Conservation (phyloP, 192 early-diverging fungal genomes). For the Podila clonocystis region DNA sequence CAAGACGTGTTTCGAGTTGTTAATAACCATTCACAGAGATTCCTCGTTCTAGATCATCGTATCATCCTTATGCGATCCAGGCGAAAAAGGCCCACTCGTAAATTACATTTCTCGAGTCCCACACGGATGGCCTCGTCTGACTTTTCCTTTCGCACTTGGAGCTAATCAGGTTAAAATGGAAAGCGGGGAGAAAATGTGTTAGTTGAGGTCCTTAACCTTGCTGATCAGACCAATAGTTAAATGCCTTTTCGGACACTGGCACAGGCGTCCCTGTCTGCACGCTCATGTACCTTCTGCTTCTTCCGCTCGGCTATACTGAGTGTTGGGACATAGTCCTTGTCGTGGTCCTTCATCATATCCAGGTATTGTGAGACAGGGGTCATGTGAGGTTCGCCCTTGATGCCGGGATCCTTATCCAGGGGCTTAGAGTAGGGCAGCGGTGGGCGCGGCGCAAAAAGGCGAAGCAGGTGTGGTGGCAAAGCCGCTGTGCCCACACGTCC, state of each 20-base stretch:
- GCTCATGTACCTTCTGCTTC: slow-evolving; percentile 66
- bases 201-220: no score
- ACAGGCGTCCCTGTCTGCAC: not conserved
- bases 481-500: slow-evolving; percentile 46
- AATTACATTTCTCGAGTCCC: slow-evolving; percentile 62
- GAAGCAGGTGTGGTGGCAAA: slow-evolving; percentile 75
- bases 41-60: not conserved
- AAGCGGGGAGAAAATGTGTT: not conserved
- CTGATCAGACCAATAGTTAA: no score
- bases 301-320: slow-evolving; percentile 74
- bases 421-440: slow-evolving; percentile 73
- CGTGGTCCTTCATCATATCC: slow-evolving; percentile 61
- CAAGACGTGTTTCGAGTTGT: not conserved
- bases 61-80: not conserved
- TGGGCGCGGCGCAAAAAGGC: slow-evolving; percentile 86
- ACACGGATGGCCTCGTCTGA: slow-evolving; percentile 66
- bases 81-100: not conserved
- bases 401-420: slow-evolving; percentile 70
- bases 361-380: slow-evolving; percentile 70
- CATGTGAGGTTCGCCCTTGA: slow-evolving; percentile 62
- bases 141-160: slow-evolving; percentile 63
- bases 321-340: slow-evolving; percentile 77
- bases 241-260: not conserved
- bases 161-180: slow-evolving; percentile 42
- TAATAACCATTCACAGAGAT: not conserved